Percentiles rank a stretch among this genome's conserved stretches.
Evolutionary conservation across 345 rosid species (phyloP).

Genomic region (Bruguiera gymnorhiza): DNA sequence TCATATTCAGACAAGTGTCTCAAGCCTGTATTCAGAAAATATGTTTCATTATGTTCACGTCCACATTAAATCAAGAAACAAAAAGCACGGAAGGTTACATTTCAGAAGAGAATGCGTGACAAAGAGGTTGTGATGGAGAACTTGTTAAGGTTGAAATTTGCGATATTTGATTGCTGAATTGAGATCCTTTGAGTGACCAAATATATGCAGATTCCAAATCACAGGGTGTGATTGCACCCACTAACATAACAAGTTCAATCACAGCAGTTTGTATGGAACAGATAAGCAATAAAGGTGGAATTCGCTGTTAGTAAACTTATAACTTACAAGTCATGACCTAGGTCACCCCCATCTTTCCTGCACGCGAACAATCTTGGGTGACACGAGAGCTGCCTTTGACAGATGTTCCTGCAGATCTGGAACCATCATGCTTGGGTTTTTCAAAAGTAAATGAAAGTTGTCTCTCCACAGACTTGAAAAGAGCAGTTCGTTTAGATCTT

Average conservation of each 20-base stretch:
- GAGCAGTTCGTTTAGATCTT: constrained; percentile 71
- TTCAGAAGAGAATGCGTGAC: no score
- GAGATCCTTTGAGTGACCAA: no score
- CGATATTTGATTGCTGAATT: no score
- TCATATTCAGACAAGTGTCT: no score
- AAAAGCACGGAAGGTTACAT: no score
- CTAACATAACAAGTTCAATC: constrained; percentile 15
- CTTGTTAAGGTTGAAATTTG: no score
- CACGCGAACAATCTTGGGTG: constrained; percentile 33
- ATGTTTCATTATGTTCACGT: no score
- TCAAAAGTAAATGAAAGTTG: constrained; percentile 77
- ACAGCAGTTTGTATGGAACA: background rate
- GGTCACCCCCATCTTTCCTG: constrained; percentile 36
- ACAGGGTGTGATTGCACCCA: background rate
- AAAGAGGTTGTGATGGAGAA: no score
- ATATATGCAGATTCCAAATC: background rate
- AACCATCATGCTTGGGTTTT: constrained; percentile 35
- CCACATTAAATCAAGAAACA: no score
- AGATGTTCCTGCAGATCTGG: constrained; percentile 38
- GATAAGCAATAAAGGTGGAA: background rate
- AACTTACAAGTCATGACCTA: constrained; percentile 39
- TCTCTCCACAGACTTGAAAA: constrained; percentile 75
- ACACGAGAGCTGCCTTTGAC: constrained; percentile 31
- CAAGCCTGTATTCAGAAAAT: no score
- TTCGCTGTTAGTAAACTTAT: constrained; percentile 16